Base-by-base conservation (phyloP, 768 basidiomycete genomes). In the Boletus rubescentipes region DNA sequence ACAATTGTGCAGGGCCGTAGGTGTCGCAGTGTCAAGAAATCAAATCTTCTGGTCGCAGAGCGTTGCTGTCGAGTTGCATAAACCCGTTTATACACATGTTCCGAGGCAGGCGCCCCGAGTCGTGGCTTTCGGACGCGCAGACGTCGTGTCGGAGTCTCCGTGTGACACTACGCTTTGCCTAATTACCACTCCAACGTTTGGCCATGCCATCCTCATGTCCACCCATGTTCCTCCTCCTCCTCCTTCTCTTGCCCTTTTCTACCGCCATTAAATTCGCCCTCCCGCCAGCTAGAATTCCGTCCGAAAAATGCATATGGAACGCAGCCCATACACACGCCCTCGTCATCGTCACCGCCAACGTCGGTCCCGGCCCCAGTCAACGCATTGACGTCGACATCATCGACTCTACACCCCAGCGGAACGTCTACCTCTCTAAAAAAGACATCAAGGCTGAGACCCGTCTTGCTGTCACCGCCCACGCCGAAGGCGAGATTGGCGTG, bases 281-380 rank as follows among this genome's bases (percentile, higher is more conserved):
- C 21, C 81, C 73, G 31, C 85, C 93, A 1, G 79, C 79, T 57
- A 83, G 84, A 56, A 82, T 87, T 61, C 94, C 96, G 1, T 73
- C 78, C 26, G 65, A 81, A 59, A 94, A 93, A 73, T 98, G 96
- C 73, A 87, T 98, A 52, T 99, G 97, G 97, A 97, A 99, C 68
- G 77, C 88, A 21, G 96, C 87, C 9, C 90, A 94, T 65, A 73
- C 79, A 7, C 86, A 93, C 63, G 82, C 91, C 7, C 87, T 98
- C 34, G 92, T 98, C 67, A 92, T 99, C 63, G 93, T 97, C 61
- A 98, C 96, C 0, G 94, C 96, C 40, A 96, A 97, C 67, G 87
- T 96, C 30, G 86, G 86, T 0, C 79, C 86, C 0, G 89, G 88
- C 0, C 72, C 73, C 1, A 77, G 81, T 61, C 94, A 96, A 72